Percentiles rank a stretch among this genome's conserved stretches.
These are phyloP conservation scores for Staphylotrichum tortipilum DNA, from an alignment of 495 filamentous ascomycete species.

Conservation along the genomic window DNA sequence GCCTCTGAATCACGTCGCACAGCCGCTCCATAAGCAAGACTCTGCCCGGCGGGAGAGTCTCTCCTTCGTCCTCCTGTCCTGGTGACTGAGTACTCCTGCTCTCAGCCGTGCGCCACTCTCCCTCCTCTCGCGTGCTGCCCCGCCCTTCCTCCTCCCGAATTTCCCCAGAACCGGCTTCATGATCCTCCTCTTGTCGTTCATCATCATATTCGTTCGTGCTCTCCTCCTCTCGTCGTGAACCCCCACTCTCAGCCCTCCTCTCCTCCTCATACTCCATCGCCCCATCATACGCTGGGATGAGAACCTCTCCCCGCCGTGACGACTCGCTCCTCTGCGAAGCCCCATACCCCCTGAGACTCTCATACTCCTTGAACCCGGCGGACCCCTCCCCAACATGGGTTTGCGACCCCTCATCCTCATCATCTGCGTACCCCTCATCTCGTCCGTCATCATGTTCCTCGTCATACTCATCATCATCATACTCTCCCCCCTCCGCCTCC, in stretches of 20 bases:
- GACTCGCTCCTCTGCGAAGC: background rate
- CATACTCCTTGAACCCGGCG: background rate
- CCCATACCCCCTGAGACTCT: background rate
- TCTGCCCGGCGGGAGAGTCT: slow-evolving; percentile 34
- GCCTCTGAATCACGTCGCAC: slow-evolving; percentile 34
- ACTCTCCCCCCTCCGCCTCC: background rate
- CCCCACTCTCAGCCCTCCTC: background rate
- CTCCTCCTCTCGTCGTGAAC: background rate
- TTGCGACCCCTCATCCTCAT: slow-evolving; percentile 6
- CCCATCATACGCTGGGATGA: too few species aligned
- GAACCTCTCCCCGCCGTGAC: background rate
- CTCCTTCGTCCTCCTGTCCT: slow-evolving; percentile 1
- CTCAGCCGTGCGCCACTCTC: background rate
- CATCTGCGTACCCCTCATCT: slow-evolving; percentile 7
- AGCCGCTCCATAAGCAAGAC: slow-evolving; percentile 38
- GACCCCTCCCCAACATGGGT: slow-evolving; percentile 1
- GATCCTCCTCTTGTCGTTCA: background rate
- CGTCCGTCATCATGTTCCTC: slow-evolving; percentile 10
- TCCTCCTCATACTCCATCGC: background rate
- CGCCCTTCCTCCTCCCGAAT: background rate
- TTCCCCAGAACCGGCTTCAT: too few species aligned
- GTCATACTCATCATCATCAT: background rate
- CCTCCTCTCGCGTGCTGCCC: background rate
- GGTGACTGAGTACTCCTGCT: too few species aligned
- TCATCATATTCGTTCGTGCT: background rate